Conservation (phyloP, 352 stramenopile species). For the Globisporangium middletonii region DNA sequence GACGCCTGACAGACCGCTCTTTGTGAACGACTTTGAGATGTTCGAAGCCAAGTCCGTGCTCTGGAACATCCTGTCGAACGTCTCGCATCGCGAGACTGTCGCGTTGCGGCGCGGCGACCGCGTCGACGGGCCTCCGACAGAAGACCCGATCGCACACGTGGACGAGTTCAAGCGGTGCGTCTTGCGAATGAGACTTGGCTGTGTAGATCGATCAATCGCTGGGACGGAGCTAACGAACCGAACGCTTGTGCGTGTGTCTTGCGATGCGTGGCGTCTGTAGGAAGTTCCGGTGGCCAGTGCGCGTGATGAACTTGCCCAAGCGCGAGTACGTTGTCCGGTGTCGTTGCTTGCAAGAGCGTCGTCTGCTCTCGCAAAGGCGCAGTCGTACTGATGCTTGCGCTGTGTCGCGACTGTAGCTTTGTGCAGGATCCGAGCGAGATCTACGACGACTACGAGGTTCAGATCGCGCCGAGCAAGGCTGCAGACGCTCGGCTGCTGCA, state of each 20-base stretch:
- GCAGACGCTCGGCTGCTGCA: not conserved
- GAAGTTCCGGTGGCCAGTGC: slow-evolving; percentile 76
- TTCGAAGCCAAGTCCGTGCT: slow-evolving; percentile 8
- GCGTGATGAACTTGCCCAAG: slow-evolving; percentile 51
- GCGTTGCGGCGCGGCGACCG: slow-evolving; percentile 26
- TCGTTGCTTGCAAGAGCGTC: not conserved
- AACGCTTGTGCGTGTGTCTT: not conserved
- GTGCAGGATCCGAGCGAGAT: slow-evolving; percentile 38
- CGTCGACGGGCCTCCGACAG: slow-evolving; percentile 35
- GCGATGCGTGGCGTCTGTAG: slow-evolving; percentile 15
- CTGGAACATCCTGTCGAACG: slow-evolving; percentile 19
- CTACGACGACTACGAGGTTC: slow-evolving; percentile 42
- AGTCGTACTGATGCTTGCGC: not conserved
- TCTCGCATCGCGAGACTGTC: slow-evolving; percentile 24
- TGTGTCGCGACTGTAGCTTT: slow-evolving; percentile 24
- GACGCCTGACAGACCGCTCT: not conserved
- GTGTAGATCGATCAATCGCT: not conserved
- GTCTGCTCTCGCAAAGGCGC: not conserved
- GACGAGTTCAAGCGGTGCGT: slow-evolving; percentile 38
- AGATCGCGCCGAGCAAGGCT: not conserved
- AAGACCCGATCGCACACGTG: slow-evolving; percentile 31
- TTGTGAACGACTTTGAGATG: not conserved
- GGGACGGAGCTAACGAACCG: not conserved
- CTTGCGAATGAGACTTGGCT: not conserved
- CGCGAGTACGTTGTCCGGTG: slow-evolving; percentile 31